phyloP scores from a whole-genome alignment of 23 red algal species.

The Gracilaria domingensis region DNA sequence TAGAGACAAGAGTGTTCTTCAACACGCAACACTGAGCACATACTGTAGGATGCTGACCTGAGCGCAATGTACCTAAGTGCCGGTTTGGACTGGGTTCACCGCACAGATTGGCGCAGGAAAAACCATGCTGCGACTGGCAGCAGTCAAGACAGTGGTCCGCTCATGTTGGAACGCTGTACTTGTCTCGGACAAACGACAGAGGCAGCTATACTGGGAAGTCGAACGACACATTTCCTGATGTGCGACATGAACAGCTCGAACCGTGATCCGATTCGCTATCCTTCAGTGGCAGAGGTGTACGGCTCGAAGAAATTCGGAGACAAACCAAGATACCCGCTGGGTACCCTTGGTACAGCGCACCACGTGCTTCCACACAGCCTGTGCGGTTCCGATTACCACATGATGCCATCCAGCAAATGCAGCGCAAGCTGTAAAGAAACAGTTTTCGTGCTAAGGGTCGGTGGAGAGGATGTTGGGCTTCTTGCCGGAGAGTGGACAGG shows the following conservation, averaged over 20 bases:
- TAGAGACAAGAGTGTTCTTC: not conserved
- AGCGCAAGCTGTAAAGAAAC: no score
- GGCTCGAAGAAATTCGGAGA: not conserved
- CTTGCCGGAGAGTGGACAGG: not conserved
- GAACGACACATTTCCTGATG: conserved; percentile 16
- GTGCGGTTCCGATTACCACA: not conserved
- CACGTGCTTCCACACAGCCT: no score
- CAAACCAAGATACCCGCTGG: not conserved
- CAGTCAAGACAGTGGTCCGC: not conserved
- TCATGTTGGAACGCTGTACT: not conserved
- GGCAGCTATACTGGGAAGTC: not conserved
- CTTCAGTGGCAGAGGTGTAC: no score
- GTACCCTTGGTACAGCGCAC: no score
- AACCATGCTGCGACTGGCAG: not conserved
- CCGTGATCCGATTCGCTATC: not conserved
- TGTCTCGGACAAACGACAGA: not conserved
- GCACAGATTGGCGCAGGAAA: not conserved
- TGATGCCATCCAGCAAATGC: no score
- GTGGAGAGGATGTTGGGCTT: no score
- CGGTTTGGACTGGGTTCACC: conserved; percentile 2
- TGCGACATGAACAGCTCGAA: not conserved
- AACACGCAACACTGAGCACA: not conserved
- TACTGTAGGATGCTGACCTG: not conserved
- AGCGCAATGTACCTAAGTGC: conserved; percentile 11
- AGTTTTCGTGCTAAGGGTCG: no score